These are phyloP conservation scores for Fusarium udum DNA, from an alignment of 2,329 filamentous ascomycete species.

Conservation along the genomic window DNA sequence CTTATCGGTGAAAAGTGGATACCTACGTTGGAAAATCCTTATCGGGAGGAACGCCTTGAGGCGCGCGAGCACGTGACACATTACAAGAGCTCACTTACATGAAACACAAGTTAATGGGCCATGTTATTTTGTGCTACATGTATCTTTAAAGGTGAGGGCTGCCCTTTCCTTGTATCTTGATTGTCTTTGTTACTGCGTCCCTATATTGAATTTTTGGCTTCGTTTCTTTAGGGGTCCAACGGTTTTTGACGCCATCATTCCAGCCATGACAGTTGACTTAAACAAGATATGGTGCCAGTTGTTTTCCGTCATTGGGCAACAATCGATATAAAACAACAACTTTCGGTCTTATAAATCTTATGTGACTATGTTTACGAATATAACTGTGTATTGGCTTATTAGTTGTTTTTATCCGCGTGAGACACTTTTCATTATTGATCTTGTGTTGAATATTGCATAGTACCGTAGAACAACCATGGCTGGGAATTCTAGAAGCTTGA, in stretches of 20 bases:
- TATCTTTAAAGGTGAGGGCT: not conserved
- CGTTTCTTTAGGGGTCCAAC: not conserved
- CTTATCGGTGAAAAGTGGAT: constrained; percentile 34
- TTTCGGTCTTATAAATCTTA: not conserved
- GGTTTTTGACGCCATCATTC: constrained; percentile 8
- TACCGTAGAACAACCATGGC: too few species aligned
- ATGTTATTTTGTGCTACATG: not conserved
- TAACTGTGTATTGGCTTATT: not conserved
- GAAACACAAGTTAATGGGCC: not conserved
- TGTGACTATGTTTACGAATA: not conserved
- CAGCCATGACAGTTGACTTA: not conserved
- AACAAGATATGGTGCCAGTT: not conserved
- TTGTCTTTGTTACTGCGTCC: not conserved
- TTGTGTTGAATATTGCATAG: too few species aligned
- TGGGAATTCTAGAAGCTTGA: not conserved
- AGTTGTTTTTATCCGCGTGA: too few species aligned
- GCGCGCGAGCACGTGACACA: constrained; percentile 3
- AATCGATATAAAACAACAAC: not conserved
- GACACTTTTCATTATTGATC: not conserved
- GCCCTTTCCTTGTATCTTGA: not conserved
- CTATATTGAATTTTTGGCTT: not conserved
- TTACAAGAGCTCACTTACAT: not conserved
- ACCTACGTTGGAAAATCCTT: constrained; percentile 13
- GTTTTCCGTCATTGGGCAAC: not conserved
- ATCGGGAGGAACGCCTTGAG: not conserved